Percentiles rank a stretch among this genome's conserved stretches.
phyloP scores from a whole-genome alignment of 805 yeast species.

The Cyberlindnera subsufficiens region DNA sequence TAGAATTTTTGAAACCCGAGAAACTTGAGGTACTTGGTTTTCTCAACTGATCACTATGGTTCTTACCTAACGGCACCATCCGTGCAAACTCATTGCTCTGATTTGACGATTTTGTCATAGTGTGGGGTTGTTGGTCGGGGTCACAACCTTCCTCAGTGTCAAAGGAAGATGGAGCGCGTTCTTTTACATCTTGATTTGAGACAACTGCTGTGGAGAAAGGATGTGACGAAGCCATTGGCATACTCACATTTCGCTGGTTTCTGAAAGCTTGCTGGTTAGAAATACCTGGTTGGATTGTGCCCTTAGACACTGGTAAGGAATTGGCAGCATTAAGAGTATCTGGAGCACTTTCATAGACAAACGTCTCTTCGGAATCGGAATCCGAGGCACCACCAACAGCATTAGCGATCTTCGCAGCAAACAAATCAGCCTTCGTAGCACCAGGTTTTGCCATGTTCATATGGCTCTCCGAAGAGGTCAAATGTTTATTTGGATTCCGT shows the following conservation, averaged over 20 bases:
- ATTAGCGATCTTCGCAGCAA: constrained; percentile 90
- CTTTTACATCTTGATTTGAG: constrained; percentile 8
- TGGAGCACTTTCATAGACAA: constrained; percentile 70
- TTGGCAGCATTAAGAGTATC: constrained; percentile 19
- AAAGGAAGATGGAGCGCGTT: constrained; percentile 6
- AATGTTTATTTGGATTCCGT: constrained; percentile 15
- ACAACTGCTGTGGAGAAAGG: constrained; percentile 5
- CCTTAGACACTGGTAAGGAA: constrained; percentile 15
- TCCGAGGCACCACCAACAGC: constrained; percentile 89
- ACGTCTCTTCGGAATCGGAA: constrained; percentile 89
- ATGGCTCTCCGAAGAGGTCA: constrained; percentile 15
- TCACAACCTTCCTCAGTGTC: constrained; percentile 15
- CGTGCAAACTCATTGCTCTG: constrained; percentile 1
- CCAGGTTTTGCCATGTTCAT: constrained; percentile 21
- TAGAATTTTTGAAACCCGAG: constrained; percentile 1
- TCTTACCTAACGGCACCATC: constrained; percentile 13
- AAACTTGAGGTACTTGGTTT: constrained; percentile 14
- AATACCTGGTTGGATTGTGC: constrained; percentile 5
- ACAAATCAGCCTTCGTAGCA: constrained; percentile 80
- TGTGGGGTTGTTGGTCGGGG: constrained; percentile 4
- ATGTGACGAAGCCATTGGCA: constrained; percentile 17
- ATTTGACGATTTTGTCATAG: constrained; percentile 6
- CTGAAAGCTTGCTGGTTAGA: constrained; percentile 15
- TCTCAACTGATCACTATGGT: constrained; percentile 14
- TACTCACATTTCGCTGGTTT: constrained; percentile 21